Base-by-base conservation (phyloP, 768 basidiomycete species). In the Pholiota molesta region DNA sequence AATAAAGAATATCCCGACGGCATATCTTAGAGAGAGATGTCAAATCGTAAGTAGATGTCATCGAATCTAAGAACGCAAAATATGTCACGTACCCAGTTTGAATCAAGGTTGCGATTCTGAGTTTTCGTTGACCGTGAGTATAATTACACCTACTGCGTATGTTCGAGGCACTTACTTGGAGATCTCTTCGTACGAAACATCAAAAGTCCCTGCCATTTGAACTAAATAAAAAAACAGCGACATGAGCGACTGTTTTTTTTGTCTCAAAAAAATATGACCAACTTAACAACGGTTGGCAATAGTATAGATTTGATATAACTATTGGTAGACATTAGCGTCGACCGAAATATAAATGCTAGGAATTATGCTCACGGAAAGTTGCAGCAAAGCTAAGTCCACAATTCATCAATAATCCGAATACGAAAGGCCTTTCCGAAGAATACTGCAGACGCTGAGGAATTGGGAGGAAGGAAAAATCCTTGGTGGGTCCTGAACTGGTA, bases 221-320 rank as follows among this genome's bases (percentile, higher is more conserved):
- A 83, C 81, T 81, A 26, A 29, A 47, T 2, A 37, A 0, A 29
- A 47, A 6, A 37, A 0, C 9, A n/a, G 19, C 14, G 13, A 31
- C 29, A 47, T 16, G 17, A 60, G 8, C 8, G 0, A 16, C 16
- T 2, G 2, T 31, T 26, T 10, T 19, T n/a, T 11, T 3, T 2
- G 5, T 16, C n/a, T 31, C 8, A 26, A 40, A 17, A 51, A 53
- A 52, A 40, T 9, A 47, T 13, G 14, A 54, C 81, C 63, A 69
- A 86, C 91, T 89, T 16, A 93, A 76, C 65, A 94, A 70, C 0
- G 92, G 92, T 74, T 91, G 90, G 61, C 86, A 88, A 66, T 93
- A 94, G 67, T 92, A 93, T 54, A 93, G 70, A 67, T 94, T 94
- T 17, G 85, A 82, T 17, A 86, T 85, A 35, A 77, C 88, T 88